Base-by-base conservation (phyloP, 2,329 filamentous ascomycete genomes). In the Zopfia rhizophila region DNA sequence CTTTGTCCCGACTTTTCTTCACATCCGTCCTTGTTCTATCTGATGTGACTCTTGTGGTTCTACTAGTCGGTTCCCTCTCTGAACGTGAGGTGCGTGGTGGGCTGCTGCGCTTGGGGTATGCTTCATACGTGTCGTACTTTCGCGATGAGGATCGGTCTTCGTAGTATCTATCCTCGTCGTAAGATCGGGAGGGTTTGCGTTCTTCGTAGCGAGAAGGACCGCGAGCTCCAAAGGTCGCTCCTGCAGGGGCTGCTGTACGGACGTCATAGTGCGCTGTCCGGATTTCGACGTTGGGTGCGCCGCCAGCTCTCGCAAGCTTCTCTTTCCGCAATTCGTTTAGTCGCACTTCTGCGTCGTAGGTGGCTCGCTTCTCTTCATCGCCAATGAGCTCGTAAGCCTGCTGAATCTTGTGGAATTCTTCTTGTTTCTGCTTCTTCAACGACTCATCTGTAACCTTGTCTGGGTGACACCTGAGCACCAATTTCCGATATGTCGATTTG, bases 371-470 rank as follows among this genome's bases (percentile, higher is more conserved):
- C 5, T 76, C 79, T 19, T 93, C 88, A 66, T 97, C 87, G 63
- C 85, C 89, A 50, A 99, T 83, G 21, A 94, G 79, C 73, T 97
- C 94, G 73, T 96, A 99, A 38, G 94, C 92, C 61, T 92, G 85
- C 71, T 97, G 92, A 23, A 97, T 90, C 68, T 85, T 86, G 73
- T 97, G 91, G 65, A 97, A 99, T 72, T 96, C 87, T 60, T 91
- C 87, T 60, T 89, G 85, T 71, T 92, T 95, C 60, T 84, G 77
- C 48, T 85, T 84, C 73, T 94, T 95, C 62, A 89, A 78, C 12
- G 84, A 78, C 40, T 87, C 85, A 63, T 96, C 85, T 57, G 91
- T 87, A 53, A 96, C 84, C 75, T 96, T 96, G 78, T 97, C 92
- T 23, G 92, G 92, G 61, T 97, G 92, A 67, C 88, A 92, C 71